Evolutionary conservation across 768 basidiomycete genomes (phyloP), one percentile per base, ranked within the genome.

Genomic region (Pholiota microspora): DNA sequence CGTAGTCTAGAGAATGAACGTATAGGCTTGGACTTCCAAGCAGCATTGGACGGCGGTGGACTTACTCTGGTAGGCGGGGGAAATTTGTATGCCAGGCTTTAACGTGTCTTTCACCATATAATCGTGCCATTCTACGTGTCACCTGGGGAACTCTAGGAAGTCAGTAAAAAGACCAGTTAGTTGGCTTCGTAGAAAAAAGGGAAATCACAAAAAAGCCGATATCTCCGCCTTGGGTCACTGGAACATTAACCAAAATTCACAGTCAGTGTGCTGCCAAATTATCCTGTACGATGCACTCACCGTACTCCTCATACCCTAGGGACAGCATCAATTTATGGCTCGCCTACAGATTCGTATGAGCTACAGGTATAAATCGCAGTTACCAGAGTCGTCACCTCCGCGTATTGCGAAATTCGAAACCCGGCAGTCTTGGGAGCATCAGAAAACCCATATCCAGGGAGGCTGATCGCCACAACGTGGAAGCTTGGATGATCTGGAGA

Each of bases 381-480:
- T 36, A 31, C 18, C 4, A 15, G 18, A 36, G 7, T 36, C 35
- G 12, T 35, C 28, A 79, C 77, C 71, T 81, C 68, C 4, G 74
- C 74, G 46, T 79, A 83, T 45, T 86, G 82, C 21, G 64, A 57
- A 0, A 69, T 40, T 7, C 58, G 61, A 56, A 86, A 86, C 0
- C 83, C 83, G 53, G 73, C 73, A 61, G 78, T 78, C 45, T 63
- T 79, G 0, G 81, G 77, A 0, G 77, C 81, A 29, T 82, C 75
- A 0, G 85, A 86, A 65, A 85, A 86, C 0, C 82, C 85, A 65
- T 69, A 87, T 0, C 82, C 83, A 10, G 84, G 86, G 9, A 86
- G 60, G 60, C 84, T 80, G 32, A 77, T 57, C 0, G 79, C 80
- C 0, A 88, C 82, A 16, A 88, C 81, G 57, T 86, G 82, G 64